phyloP scores from a whole-genome alignment of 768 basidiomycete species.

The Krasilnikovozyma curviuscula region DNA sequence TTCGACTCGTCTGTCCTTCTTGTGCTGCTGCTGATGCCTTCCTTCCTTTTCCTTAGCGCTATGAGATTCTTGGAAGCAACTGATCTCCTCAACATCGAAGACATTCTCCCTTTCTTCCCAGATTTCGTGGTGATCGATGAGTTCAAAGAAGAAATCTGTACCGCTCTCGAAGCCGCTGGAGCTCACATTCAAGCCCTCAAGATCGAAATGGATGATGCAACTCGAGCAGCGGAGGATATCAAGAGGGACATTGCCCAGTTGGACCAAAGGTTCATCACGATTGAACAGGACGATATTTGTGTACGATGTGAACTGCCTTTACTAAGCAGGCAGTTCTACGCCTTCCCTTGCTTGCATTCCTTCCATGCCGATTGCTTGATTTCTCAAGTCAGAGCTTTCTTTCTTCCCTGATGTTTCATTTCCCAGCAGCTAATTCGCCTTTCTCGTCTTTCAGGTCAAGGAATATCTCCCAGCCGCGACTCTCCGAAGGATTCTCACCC shows the following conservation, averaged over 20 bases:
- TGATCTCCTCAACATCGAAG: conserved; percentile 87
- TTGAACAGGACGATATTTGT: conserved; percentile 72
- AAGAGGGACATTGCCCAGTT: conserved; percentile 73
- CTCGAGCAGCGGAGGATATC: conserved; percentile 75
- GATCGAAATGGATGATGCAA: conserved; percentile 90
- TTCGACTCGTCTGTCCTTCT: background rate
- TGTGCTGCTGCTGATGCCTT: background rate
- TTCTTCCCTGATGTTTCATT: background rate
- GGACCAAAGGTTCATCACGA: conserved; percentile 74
- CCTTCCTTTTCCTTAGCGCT: conserved; percentile 38
- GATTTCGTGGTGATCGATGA: conserved; percentile 99
- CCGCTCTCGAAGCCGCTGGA: conserved; percentile 83
- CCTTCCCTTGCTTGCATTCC: conserved; percentile 91
- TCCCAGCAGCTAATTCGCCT: background rate
- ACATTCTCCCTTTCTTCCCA: conserved; percentile 97
- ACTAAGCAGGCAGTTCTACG: conserved; percentile 82
- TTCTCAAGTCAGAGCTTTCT: conserved; percentile 45
- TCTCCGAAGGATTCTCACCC: conserved; percentile 61
- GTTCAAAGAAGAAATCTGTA: conserved; percentile 96
- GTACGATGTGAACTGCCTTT: conserved; percentile 57
- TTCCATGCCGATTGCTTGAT: conserved; percentile 98
- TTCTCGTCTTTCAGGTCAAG: conserved; percentile 46
- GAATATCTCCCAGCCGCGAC: conserved; percentile 67
- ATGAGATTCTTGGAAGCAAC: conserved; percentile 94
- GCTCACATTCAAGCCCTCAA: conserved; percentile 75